Evolutionary conservation across 345 rosid species (phyloP).

Genomic region (Eutrema heterophyllum): DNA sequence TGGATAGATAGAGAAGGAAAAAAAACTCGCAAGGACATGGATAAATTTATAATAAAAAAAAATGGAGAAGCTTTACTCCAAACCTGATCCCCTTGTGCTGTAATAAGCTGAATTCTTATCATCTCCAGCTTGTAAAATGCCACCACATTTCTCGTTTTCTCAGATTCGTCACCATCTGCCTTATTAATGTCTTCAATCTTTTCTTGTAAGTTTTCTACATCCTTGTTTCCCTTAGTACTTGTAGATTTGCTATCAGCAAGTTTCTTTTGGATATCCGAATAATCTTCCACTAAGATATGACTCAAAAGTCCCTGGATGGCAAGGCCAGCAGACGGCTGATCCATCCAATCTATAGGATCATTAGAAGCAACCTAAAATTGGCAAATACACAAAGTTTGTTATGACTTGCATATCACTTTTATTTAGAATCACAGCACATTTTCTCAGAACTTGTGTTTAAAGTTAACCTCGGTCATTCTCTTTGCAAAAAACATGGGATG

Average conservation of each 20-base stretch:
- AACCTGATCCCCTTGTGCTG: slow-evolving; percentile 80
- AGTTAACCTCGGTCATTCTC: slow-evolving; percentile 53
- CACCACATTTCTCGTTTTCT: slow-evolving; percentile 38
- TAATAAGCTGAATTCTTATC: slow-evolving; percentile 65
- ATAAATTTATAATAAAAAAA: neutral
- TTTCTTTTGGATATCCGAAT: slow-evolving; percentile 60
- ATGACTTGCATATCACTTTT: neutral
- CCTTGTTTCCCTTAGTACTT: slow-evolving; percentile 30
- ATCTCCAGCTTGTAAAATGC: slow-evolving; percentile 86
- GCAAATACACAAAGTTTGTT: slow-evolving; percentile 5
- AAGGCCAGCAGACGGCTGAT: slow-evolving; percentile 82
- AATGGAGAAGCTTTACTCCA: slow-evolving; percentile 10
- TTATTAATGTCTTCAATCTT: slow-evolving; percentile 36
- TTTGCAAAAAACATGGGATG: slow-evolving; percentile 95
- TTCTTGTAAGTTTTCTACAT: slow-evolving; percentile 32
- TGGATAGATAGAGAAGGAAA: neutral
- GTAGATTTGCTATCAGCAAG: slow-evolving; percentile 36
- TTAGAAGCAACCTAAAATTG: slow-evolving; percentile 62
- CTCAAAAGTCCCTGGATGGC: slow-evolving; percentile 79
- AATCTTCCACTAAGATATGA: slow-evolving; percentile 68
- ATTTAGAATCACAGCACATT: neutral
- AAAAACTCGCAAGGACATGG: neutral
- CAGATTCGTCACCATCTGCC: slow-evolving; percentile 42
- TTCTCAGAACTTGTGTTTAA: neutral
- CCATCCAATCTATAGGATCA: slow-evolving; percentile 86